Percentiles rank a stretch among this genome's conserved stretches.
Conservation (phyloP, 1,139 yeast species). For the Casaregolazyma suthepensis region DNA sequence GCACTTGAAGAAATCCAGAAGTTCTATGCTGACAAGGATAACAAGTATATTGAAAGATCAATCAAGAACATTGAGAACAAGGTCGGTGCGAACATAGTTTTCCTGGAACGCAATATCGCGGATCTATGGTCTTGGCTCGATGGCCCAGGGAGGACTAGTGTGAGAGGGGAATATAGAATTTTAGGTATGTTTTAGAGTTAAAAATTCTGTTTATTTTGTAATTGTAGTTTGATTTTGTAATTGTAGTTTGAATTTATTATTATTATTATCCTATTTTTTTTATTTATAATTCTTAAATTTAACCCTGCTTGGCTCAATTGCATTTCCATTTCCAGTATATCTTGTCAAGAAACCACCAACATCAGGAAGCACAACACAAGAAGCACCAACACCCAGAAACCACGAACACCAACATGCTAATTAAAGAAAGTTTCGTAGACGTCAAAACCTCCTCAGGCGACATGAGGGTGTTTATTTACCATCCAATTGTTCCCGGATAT, state of each 20-base stretch:
- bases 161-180: neutral
- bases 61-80: neutral
- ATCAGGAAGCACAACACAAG: no score
- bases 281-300: no score
- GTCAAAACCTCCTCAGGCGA: slow-evolving; percentile 59
- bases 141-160: neutral
- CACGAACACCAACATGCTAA: slow-evolving; percentile 52
- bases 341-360: neutral
- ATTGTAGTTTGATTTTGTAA: no score
- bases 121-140: neutral
- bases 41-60: neutral
- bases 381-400: no score
- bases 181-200: no score
- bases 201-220: no score
- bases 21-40: neutral
- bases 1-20: neutral
- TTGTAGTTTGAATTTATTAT: no score
- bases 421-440: slow-evolving; percentile 61
- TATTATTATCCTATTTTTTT: no score
- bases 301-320: no score
- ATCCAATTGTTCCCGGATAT: slow-evolving; percentile 64
- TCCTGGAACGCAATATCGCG: neutral
- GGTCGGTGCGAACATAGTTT: neutral
- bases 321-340: neutral
- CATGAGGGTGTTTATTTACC: slow-evolving; percentile 59